Conservation (phyloP, 805 yeast genomes). For the Cephaloascus albidus region DNA sequence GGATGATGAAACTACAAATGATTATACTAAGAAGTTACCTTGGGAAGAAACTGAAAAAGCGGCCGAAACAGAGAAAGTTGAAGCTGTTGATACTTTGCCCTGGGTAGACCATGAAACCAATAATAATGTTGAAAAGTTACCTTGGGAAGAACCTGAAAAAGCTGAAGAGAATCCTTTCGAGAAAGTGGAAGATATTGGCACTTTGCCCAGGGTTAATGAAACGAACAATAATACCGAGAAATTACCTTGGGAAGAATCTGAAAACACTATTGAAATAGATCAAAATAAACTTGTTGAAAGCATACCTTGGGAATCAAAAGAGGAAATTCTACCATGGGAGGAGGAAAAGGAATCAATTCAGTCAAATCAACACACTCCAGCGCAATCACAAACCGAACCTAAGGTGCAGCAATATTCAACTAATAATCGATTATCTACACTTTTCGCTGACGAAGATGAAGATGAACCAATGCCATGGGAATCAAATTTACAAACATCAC, state of each 20-base stretch:
- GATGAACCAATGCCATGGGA: constrained; percentile 9
- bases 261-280: no score
- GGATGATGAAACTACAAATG: background rate
- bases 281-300: background rate
- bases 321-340: constrained; percentile 9
- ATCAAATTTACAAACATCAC: no score
- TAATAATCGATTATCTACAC: background rate
- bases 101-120: no score
- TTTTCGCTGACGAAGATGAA: background rate
- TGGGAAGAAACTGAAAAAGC: background rate
- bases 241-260: background rate
- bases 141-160: background rate
- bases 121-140: background rate
- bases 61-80: background rate
- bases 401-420: background rate
- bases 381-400: background rate
- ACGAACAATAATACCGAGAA: no score
- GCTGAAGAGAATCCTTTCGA: no score
- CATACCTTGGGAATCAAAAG: constrained; percentile 1
- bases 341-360: constrained; percentile 3
- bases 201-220: no score
- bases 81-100: background rate
- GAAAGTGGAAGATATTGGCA: no score
- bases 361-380: constrained; percentile 2
- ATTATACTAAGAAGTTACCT: no score